phyloP scores from a whole-genome alignment of 2,329 filamentous ascomycete genomes.

The Aspergillus udagawae region DNA sequence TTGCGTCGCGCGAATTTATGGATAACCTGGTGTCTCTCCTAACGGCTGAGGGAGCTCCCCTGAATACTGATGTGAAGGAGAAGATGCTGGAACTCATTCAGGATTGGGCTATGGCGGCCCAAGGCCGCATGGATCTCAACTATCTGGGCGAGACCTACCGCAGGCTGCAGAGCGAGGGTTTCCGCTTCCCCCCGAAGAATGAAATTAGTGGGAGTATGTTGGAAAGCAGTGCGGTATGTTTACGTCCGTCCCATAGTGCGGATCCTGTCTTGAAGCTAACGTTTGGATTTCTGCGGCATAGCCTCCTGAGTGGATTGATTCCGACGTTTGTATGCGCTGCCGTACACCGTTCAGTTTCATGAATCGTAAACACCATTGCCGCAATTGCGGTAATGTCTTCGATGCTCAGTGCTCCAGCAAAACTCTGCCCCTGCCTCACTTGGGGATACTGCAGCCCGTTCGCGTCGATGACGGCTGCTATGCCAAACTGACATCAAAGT shows the following conservation, averaged over 20 bases:
- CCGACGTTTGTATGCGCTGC: constrained; percentile 97
- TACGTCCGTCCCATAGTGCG: not conserved
- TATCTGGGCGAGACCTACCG: constrained; percentile 90
- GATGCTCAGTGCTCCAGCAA: constrained; percentile 94
- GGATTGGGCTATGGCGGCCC: constrained; percentile 84
- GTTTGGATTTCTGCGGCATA: constrained; percentile 32
- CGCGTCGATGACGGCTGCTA: constrained; percentile 96
- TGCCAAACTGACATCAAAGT: constrained; percentile 76
- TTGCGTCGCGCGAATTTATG: constrained; percentile 96
- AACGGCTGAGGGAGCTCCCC: constrained; percentile 69
- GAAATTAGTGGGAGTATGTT: constrained; percentile 95
- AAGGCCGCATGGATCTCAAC: constrained; percentile 73
- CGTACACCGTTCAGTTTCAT: constrained; percentile 94
- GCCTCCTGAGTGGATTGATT: constrained; percentile 97
- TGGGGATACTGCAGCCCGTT: constrained; percentile 87
- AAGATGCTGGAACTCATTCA: constrained; percentile 95
- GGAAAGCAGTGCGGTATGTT: constrained; percentile 84
- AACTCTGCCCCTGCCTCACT: constrained; percentile 78
- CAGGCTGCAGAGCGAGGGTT: constrained; percentile 77
- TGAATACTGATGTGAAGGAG: constrained; percentile 78
- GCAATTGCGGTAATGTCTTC: constrained; percentile 97
- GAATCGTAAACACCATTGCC: constrained; percentile 96
- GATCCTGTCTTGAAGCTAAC: constrained; percentile 7
- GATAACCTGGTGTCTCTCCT: constrained; percentile 90
- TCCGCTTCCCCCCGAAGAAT: constrained; percentile 80